Percentiles rank a stretch among this genome's conserved stretches.
Conservation (phyloP, 2,329 filamentous ascomycete genomes). For the Thermomyces lanuginosus region DNA sequence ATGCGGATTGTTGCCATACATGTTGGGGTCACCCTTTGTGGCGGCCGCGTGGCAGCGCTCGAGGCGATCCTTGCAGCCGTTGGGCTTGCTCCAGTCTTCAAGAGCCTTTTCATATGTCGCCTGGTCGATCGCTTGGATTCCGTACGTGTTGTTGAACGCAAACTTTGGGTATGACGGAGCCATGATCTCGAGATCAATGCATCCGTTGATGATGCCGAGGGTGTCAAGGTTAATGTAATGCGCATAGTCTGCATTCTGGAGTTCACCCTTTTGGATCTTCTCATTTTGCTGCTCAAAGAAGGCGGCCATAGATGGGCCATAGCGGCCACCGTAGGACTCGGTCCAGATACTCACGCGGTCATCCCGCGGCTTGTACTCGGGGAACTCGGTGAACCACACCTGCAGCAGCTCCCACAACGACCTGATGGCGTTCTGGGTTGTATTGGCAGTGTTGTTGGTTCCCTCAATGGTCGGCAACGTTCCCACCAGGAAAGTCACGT, state of each 20-base stretch:
- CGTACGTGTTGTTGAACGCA: constrained; percentile 44
- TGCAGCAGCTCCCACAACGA: constrained; percentile 45
- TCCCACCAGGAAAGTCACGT: constrained; percentile 37
- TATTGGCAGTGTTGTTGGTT: constrained; percentile 30
- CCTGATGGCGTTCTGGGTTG: constrained; percentile 37
- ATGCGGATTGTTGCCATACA: constrained; percentile 29
- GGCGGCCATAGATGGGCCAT: constrained; percentile 25
- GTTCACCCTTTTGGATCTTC: constrained; percentile 19
- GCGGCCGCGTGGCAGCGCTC: constrained; percentile 34
- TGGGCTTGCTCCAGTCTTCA: constrained; percentile 27
- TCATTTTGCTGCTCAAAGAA: constrained; percentile 29
- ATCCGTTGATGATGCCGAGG: constrained; percentile 41
- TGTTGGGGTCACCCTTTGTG: constrained; percentile 33
- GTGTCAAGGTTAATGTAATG: constrained; percentile 34
- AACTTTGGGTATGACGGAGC: constrained; percentile 34
- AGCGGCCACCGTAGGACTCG: constrained; percentile 31
- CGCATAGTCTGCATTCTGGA: constrained; percentile 12
- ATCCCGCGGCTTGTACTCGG: constrained; percentile 43
- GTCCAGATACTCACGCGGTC: constrained; percentile 32
- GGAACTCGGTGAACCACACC: constrained; percentile 47
- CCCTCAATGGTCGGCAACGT: constrained; percentile 34
- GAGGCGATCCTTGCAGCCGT: constrained; percentile 40
- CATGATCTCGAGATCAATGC: constrained; percentile 36
- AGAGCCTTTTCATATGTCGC: constrained; percentile 32
- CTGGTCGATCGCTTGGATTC: constrained; percentile 35